Evolutionary conservation across 352 stramenopile species (phyloP).

Genomic region (Globisporangium cylindrosporum): DNA sequence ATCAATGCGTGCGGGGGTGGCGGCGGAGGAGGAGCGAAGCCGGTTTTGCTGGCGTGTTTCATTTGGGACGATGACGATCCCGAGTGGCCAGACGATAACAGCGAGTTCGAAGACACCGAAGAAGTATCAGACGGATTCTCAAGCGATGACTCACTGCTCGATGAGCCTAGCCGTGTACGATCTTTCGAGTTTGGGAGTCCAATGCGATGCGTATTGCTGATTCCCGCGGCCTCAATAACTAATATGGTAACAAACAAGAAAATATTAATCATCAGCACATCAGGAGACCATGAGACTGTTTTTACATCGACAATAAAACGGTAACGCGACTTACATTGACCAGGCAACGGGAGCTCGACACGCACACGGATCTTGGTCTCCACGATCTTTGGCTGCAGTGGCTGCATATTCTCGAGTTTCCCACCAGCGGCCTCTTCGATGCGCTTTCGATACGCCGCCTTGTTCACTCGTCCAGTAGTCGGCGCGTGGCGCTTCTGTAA

Average conservation of each 20-base stretch:
- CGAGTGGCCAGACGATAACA: conserved; percentile 47
- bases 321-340: conserved; percentile 56
- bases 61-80: conserved; percentile 27
- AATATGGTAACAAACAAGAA: background rate
- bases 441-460: conserved; percentile 68
- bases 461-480: conserved; percentile 71
- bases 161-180: conserved; percentile 31
- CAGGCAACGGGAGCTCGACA: conserved; percentile 69
- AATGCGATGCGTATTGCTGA: conserved; percentile 16
- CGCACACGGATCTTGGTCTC: conserved; percentile 63
- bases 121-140: conserved; percentile 53
- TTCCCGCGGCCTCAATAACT: conserved; percentile 54
- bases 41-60: conserved; percentile 17
- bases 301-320: background rate
- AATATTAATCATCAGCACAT: conserved; percentile 2
- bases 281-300: conserved; percentile 8
- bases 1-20: conserved; percentile 16
- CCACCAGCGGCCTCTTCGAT: conserved; percentile 72
- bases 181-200: conserved; percentile 21
- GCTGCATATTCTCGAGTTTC: conserved; percentile 77
- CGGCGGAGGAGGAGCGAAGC: conserved; percentile 25
- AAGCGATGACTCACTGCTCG: conserved; percentile 32
- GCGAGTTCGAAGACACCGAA: conserved; percentile 30
- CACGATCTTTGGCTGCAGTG: conserved; percentile 56
- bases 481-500: conserved; percentile 65